phyloP scores from a whole-genome alignment of 2,329 filamentous ascomycete species.

The Acarospora socialis region DNA sequence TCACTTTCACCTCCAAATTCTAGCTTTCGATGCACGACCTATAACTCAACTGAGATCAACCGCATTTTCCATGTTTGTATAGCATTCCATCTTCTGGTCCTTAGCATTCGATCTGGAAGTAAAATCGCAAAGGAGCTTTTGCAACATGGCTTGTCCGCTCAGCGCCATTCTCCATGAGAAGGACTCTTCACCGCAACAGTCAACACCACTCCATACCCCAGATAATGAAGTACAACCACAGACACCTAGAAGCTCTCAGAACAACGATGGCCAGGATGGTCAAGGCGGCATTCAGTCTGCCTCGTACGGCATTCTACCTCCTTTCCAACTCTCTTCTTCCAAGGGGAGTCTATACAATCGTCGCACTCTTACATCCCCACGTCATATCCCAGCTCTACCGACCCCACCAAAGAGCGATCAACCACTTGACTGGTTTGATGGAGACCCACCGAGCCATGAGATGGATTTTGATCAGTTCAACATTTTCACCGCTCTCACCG shows the following conservation, averaged over 20 bases:
- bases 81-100: too few species aligned
- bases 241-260: too few species aligned
- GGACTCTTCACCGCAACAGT: not conserved
- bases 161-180: slow-evolving; percentile 3
- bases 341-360: slow-evolving; percentile 2
- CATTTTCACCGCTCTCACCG: slow-evolving; percentile 21
- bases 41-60: too few species aligned
- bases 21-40: too few species aligned
- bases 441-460: not conserved
- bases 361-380: not conserved
- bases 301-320: not conserved
- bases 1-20: too few species aligned
- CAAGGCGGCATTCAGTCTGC: not conserved
- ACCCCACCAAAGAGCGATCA: not conserved
- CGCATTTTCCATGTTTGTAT: not conserved
- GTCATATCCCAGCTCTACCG: not conserved
- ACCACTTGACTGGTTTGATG: not conserved
- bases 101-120: too few species aligned
- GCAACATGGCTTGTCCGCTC: slow-evolving; percentile 5
- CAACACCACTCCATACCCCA: too few species aligned
- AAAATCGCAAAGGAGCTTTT: too few species aligned
- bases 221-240: too few species aligned
- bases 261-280: too few species aligned
- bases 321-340: slow-evolving; percentile 2
- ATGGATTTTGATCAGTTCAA: slow-evolving; percentile 15